Evolutionary conservation across 495 filamentous ascomycete species (phyloP), one percentile per base, ranked within the genome.

Genomic region (Aspergillus sclerotiicarbonarius): DNA sequence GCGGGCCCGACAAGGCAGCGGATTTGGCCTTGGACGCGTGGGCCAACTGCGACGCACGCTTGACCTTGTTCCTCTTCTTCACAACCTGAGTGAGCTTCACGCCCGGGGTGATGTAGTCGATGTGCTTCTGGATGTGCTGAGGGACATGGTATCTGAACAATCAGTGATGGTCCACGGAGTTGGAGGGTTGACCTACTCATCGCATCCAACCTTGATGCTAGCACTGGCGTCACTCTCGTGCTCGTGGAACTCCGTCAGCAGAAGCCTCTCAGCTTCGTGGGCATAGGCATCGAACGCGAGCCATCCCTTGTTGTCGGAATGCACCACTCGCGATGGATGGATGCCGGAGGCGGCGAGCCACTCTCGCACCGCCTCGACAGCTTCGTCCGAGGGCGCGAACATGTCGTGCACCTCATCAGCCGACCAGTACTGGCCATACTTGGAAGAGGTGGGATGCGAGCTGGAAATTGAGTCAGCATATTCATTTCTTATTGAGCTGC

Each of bases 91-190:
- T 74, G 18, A 83, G 58, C 57, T 80, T 84, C 57, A 86, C 69
- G 4, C 81, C 81, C 0, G 82, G 82, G 0, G 77, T 85, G 41
- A 85, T 79, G 59, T 82, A 84, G 64, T 87, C 84, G 37, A 86
- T 70, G 54, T 86, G 79, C 5, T 64, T 58, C 37, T 70, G 70
- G 31, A 85, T 59, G 25, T 80, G 67, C 10, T 74, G 64, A 0
- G 84, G 84, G 9, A 86, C 65, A 49, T 81, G 77, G 51, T 86
- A 87, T 33, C 75, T 74, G 56, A 39, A 33, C 13, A 25, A 25
- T 39, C 33, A 44, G 56, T 61, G 5, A 66, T 37, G 29, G 29
- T 33, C 43, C n/a, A 19, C 7, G 35, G 51, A 19, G 8, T 29
- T 10, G 12, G 9, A 8, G 25, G 9, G 13, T 9, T 51, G 66